Evolutionary conservation across 345 rosid genomes (phyloP), one percentile per base, ranked within the genome.

Genomic region (Linum lewisii): DNA sequence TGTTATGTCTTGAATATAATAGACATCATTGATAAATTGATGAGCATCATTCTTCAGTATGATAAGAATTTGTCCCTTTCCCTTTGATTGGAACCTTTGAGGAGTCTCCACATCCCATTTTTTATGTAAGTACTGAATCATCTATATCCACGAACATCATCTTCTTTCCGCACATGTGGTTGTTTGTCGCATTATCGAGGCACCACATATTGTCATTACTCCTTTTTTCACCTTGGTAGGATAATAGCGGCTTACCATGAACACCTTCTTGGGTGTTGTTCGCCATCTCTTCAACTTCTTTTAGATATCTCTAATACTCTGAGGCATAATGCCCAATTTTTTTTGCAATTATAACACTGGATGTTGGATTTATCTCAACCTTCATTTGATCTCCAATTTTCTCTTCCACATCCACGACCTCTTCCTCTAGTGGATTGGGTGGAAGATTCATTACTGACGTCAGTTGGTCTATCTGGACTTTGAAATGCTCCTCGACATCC

Each of bases 91-190:
- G 21, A 21, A 57, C 21, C 36, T 66, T 53, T 1, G 63, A 64
- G 16, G 19, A n/a, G 52, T 71, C 60, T 34, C 64, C 34, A 6
- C 51, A 66, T 1, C 0, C 15, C 1, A 66, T 24, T 5, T 19
- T 51, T 22, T 44, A 56, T 21, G 14, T 21, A n/a, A n/a, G n/a
- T 6, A 21, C 24, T 5, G 21, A 25, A 9, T 66, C 45, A 0
- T 71, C 66, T 1, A 61, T 37, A 1, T 66, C 18, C 1, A 24
- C 23, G 22, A 70, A 65, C 50, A 64, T 21, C 5, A 54, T 29
- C 0, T 45, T 63, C 14, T 24, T 26, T 1, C 53, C 25, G 0
- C 16, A 58, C 53, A 65, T 64, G 7, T 54, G 69, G 24, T 21
- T 60, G 1, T 55, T 26, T 0, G 63, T 13, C 2, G 49, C 20